phyloP scores from a whole-genome alignment of 352 stramenopile species.

The Pythium folliculosum region DNA sequence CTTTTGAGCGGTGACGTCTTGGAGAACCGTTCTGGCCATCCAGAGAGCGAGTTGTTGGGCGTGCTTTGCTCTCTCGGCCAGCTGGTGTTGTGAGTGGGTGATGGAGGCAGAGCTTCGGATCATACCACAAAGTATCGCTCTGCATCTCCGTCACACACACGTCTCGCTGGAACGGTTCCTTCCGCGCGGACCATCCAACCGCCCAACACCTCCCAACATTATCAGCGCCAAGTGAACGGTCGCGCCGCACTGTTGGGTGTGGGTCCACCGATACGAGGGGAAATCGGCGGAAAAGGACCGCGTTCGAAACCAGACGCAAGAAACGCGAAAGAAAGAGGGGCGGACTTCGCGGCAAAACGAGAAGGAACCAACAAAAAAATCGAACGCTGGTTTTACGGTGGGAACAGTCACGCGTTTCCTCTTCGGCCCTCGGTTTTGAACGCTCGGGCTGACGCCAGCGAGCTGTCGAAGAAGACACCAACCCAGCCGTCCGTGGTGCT shows the following conservation, averaged over 20 bases:
- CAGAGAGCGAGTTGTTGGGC: not conserved
- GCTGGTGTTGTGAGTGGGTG: not conserved
- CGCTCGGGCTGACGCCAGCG: slow-evolving; percentile 2
- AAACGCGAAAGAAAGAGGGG: slow-evolving; percentile 3
- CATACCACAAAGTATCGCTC: not conserved
- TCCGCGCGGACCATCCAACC: not conserved
- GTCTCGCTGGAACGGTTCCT: not conserved
- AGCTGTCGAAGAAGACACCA: slow-evolving; percentile 4
- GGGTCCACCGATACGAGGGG: not conserved
- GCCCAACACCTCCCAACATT: not conserved
- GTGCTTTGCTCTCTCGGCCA: not conserved
- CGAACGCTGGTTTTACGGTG: not conserved
- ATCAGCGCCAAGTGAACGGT: not conserved
- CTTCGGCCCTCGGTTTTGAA: not conserved
- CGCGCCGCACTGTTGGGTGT: too few relatives aligned
- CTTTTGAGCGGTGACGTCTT: not conserved
- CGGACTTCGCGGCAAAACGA: not conserved
- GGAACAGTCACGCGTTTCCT: not conserved
- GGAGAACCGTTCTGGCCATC: slow-evolving; percentile 1
- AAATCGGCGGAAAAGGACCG: not conserved
- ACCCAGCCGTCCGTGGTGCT: not conserved
- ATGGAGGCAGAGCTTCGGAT: not conserved
- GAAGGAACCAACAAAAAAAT: slow-evolving; percentile 5
- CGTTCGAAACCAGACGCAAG: not conserved
- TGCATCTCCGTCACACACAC: not conserved